Evolutionary conservation across 805 yeast species (phyloP).

Genomic region (Starmerella bombi): DNA sequence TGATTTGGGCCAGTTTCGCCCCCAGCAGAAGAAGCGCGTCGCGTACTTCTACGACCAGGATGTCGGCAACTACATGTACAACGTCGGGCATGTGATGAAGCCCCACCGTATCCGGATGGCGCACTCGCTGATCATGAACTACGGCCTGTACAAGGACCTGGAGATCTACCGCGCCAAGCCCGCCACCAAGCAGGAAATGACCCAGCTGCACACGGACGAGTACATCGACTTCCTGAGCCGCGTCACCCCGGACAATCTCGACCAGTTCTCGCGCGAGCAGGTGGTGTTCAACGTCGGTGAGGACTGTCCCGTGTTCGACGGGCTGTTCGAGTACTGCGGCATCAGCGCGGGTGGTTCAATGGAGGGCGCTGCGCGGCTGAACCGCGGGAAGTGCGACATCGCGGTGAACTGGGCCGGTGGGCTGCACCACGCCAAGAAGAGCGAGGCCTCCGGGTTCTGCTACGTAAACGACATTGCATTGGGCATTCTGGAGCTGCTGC

Average conservation of each 20-base stretch:
- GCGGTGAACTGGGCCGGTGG: slow-evolving; percentile 98
- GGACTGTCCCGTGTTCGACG: slow-evolving; percentile 92
- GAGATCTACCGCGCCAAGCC: slow-evolving; percentile 95
- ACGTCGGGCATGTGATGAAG: slow-evolving; percentile 98
- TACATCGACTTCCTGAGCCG: slow-evolving; percentile 83
- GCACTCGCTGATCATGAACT: slow-evolving; percentile 90
- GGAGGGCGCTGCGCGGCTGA: slow-evolving; percentile 70
- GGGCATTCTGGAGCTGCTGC: slow-evolving; percentile 66
- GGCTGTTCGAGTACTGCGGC: slow-evolving; percentile 79
- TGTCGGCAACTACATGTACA: slow-evolving; percentile 95
- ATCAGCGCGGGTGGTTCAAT: slow-evolving; percentile 87
- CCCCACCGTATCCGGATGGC: slow-evolving; percentile 99
- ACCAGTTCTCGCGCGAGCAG: slow-evolving; percentile 74
- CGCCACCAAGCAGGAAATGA: slow-evolving; percentile 95
- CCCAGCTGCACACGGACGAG: slow-evolving; percentile 96
- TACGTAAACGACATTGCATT: slow-evolving; percentile 88
- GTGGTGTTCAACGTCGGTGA: slow-evolving; percentile 92
- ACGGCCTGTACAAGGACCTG: slow-evolving; percentile 92
- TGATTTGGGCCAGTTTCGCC: slow-evolving; percentile 45
- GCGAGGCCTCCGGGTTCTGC: slow-evolving; percentile 91
- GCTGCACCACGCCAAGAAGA: slow-evolving; percentile 88
- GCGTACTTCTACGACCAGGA: slow-evolving; percentile 80
- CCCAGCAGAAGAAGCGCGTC: slow-evolving; percentile 46
- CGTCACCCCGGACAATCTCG: slow-evolving; percentile 85
- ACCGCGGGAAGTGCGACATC: slow-evolving; percentile 77